Conservation (phyloP, 2,329 filamentous ascomycete genomes). For the Fusarium guadeloupense region DNA sequence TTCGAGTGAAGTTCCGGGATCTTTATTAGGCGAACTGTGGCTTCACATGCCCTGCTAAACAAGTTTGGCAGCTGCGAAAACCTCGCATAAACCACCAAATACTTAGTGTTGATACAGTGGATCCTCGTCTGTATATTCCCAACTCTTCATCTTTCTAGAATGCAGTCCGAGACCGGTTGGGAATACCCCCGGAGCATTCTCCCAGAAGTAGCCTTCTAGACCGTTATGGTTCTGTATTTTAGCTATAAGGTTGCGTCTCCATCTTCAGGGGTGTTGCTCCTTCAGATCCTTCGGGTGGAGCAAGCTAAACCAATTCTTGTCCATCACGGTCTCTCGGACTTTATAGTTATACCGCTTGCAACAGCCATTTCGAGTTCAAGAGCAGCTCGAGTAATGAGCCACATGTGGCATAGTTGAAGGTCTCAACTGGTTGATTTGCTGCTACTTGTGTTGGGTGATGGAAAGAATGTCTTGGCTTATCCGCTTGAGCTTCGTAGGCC, state of each 20-base stretch:
- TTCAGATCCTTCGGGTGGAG: not conserved
- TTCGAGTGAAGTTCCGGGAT: no score
- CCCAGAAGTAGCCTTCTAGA: not conserved
- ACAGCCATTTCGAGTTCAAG: no score
- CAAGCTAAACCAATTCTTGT: not conserved
- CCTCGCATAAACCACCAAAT: not conserved
- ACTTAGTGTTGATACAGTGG: not conserved
- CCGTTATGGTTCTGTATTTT: no score
- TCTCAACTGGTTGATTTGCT: no score
- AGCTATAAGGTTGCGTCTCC: not conserved
- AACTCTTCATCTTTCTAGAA: not conserved
- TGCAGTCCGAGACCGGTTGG: not conserved
- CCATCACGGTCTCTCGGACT: no score
- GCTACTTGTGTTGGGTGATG: no score
- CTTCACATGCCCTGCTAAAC: not conserved
- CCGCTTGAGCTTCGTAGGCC: not conserved
- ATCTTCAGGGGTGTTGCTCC: not conserved
- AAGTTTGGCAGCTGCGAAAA: not conserved
- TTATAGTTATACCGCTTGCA: no score
- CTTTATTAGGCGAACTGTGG: not conserved
- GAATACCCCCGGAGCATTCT: not conserved
- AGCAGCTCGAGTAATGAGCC: no score
- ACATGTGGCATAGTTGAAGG: no score
- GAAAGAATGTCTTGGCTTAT: no score
- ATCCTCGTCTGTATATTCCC: not conserved